These are phyloP conservation scores for Melianthus villosus DNA, from an alignment of 441 rosid genomes.

Conservation along the genomic window DNA sequence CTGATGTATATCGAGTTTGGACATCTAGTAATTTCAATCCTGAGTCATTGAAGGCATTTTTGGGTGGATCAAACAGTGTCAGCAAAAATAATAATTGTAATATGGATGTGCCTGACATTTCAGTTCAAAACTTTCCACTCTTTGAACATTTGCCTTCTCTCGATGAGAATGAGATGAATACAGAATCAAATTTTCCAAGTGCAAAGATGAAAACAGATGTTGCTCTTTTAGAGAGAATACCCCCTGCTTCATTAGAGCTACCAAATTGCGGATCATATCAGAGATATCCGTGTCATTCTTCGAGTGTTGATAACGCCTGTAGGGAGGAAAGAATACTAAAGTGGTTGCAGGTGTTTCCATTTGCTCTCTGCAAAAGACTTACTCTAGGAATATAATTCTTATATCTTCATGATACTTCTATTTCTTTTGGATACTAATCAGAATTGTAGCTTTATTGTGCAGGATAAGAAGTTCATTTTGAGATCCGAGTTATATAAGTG, in stretches of 20 bases:
- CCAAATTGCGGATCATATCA: constrained; percentile 26
- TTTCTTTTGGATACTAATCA: background rate
- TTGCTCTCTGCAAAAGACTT: constrained; percentile 8
- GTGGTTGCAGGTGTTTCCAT: constrained; percentile 44
- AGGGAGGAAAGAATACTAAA: constrained; percentile 83
- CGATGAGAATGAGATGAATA: constrained; percentile 20
- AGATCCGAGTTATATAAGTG: constrained; percentile 67
- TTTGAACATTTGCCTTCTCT: constrained; percentile 24
- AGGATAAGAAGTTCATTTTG: constrained; percentile 73
- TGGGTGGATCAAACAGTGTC: too few species aligned
- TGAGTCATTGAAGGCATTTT: too few species aligned
- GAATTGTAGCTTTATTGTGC: constrained; percentile 16
- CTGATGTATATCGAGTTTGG: too few species aligned
- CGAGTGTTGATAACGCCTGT: constrained; percentile 52
- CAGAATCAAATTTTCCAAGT: constrained; percentile 17
- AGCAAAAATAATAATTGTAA: too few species aligned
- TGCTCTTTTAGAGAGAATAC: constrained; percentile 20
- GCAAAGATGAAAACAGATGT: constrained; percentile 17
- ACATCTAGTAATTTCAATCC: too few species aligned
- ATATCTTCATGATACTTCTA: constrained; percentile 5
- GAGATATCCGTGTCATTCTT: constrained; percentile 20
- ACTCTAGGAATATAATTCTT: constrained; percentile 2
- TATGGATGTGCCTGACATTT: constrained; percentile 19
- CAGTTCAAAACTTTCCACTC: constrained; percentile 19
- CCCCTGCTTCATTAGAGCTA: constrained; percentile 14